These are phyloP conservation scores for Combretum micranthum DNA, from an alignment of 345 rosid genomes.

Conservation along the genomic window DNA sequence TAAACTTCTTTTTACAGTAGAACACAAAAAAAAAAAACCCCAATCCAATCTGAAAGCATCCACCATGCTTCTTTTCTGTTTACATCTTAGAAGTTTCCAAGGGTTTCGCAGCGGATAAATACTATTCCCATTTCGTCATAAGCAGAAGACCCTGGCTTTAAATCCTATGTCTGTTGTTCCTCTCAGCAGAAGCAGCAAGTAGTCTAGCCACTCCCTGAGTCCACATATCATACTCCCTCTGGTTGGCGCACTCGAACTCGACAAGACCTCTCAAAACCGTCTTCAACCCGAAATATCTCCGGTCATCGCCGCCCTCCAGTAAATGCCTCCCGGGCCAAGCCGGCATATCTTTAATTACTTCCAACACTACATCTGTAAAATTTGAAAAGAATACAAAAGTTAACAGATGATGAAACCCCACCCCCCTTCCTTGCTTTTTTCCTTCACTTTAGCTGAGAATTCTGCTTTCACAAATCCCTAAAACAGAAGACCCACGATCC, in stretches of 20 bases:
- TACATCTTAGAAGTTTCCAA: too few species aligned
- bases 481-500: slow-evolving; percentile 49
- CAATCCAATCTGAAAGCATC: slow-evolving; percentile 1
- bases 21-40: neutral
- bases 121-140: too few species aligned
- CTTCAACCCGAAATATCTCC: slow-evolving; percentile 74
- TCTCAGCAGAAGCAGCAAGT: slow-evolving; percentile 57
- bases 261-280: slow-evolving; percentile 51
- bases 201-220: slow-evolving; percentile 90
- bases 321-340: slow-evolving; percentile 92
- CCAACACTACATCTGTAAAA: slow-evolving; percentile 65
- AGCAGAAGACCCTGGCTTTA: slow-evolving; percentile 15
- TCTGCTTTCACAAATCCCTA: slow-evolving; percentile 86
- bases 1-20: slow-evolving; percentile 5
- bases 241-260: slow-evolving; percentile 75
- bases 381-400: slow-evolving; percentile 9
- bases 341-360: slow-evolving; percentile 64
- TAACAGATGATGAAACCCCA: slow-evolving; percentile 11
- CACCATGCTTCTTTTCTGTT: neutral
- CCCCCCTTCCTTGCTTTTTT: slow-evolving; percentile 29
- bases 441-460: slow-evolving; percentile 30
- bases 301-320: slow-evolving; percentile 69
- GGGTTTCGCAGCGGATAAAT: too few species aligned
- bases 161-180: slow-evolving; percentile 39
- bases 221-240: slow-evolving; percentile 82